Percentiles rank a stretch among this genome's conserved stretches.
Evolutionary conservation across 2,329 filamentous ascomycete species (phyloP).

Genomic region (Drechslerella dactyloides): DNA sequence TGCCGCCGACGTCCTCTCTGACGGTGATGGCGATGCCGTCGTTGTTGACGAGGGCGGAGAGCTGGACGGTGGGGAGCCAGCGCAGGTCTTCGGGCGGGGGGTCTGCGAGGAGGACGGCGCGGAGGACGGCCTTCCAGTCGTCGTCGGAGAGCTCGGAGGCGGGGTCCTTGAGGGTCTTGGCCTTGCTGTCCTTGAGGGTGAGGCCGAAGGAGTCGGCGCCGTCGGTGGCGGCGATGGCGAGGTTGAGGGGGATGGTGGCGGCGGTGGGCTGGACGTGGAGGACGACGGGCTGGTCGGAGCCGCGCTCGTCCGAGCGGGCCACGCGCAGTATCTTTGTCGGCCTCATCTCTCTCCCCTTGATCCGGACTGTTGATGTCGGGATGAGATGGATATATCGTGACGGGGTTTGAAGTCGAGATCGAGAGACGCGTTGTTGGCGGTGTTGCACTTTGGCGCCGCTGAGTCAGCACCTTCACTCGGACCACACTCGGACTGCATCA

Average conservation of each 20-base stretch:
- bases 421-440: background rate
- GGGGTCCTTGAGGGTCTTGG: conserved; percentile 34
- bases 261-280: conserved; percentile 47
- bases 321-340: conserved; percentile 45
- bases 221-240: conserved; percentile 47
- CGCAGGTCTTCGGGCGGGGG: conserved; percentile 26
- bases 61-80: conserved; percentile 31
- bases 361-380: too few species aligned
- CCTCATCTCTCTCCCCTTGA: too few species aligned
- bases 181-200: conserved; percentile 47
- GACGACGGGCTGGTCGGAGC: conserved; percentile 25
- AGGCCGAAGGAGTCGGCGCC: background rate
- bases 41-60: conserved; percentile 40
- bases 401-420: too few species aligned
- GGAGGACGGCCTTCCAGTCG: conserved; percentile 47
- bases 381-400: too few species aligned
- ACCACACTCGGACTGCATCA: background rate
- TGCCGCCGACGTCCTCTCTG: conserved; percentile 44
- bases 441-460: background rate
- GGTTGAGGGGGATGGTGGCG: conserved; percentile 40
- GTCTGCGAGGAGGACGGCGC: conserved; percentile 41
- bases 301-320: conserved; percentile 37
- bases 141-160: conserved; percentile 41
- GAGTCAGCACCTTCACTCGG: background rate
- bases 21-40: conserved; percentile 37